These are phyloP conservation scores for Acephala macrosclerotiorum DNA, from an alignment of 2,329 filamentous ascomycete species.

Conservation along the genomic window DNA sequence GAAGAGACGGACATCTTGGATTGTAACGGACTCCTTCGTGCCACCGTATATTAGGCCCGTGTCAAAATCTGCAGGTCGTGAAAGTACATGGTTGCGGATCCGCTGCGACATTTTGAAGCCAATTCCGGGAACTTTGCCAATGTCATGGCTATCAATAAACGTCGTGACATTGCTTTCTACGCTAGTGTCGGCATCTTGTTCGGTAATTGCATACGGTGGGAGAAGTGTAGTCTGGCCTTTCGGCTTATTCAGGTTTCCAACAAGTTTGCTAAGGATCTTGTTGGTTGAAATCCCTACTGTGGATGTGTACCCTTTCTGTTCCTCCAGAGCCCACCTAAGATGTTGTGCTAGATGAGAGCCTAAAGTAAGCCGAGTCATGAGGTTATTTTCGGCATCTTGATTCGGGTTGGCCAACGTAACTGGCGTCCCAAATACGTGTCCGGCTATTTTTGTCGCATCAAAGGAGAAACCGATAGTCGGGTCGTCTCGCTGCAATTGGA, in stretches of 20 bases:
- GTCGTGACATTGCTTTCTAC: conserved; percentile 58
- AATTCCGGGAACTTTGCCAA: conserved; percentile 85
- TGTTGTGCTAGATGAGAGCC: conserved; percentile 83
- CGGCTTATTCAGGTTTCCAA: conserved; percentile 85
- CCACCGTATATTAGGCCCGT: conserved; percentile 54
- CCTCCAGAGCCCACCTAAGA: conserved; percentile 75
- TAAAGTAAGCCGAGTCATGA: conserved; percentile 66
- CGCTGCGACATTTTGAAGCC: conserved; percentile 80
- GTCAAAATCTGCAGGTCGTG: conserved; percentile 50
- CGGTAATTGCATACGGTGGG: conserved; percentile 58
- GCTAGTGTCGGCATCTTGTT: conserved; percentile 33
- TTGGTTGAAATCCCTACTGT: conserved; percentile 89
- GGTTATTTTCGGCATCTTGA: conserved; percentile 12
- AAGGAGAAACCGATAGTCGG: conserved; percentile 83
- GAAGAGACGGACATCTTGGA: conserved; percentile 68
- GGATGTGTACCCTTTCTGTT: conserved; percentile 82
- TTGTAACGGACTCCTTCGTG: conserved; percentile 65
- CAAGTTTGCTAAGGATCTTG: conserved; percentile 86
- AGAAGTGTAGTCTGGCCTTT: conserved; percentile 85
- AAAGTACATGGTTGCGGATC: conserved; percentile 67
- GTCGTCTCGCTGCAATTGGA: conserved; percentile 75
- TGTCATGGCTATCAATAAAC: conserved; percentile 79
- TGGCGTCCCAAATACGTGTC: conserved; percentile 50
- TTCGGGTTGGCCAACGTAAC: conserved; percentile 37
- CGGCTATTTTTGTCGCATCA: conserved; percentile 73